phyloP scores from a whole-genome alignment of 495 filamentous ascomycete species.

The Penicillium crystallinum region DNA sequence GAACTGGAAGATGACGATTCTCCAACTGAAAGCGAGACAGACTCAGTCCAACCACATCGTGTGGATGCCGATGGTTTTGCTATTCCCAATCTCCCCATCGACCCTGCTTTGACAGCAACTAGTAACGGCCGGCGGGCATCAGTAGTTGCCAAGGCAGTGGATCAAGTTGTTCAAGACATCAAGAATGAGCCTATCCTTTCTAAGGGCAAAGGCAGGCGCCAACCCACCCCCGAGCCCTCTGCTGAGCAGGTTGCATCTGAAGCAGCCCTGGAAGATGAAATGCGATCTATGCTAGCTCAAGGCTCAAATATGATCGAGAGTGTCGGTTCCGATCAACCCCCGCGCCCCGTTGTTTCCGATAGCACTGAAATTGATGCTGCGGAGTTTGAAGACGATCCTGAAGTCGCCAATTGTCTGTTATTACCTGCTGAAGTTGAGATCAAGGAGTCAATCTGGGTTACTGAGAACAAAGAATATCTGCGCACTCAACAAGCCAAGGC shows the following conservation, averaged over 20 bases:
- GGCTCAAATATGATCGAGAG: conserved; percentile 38
- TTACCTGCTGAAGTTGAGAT: conserved; percentile 60
- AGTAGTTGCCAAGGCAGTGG: conserved; percentile 15
- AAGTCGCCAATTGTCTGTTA: conserved; percentile 75
- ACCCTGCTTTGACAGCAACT: conserved; percentile 34
- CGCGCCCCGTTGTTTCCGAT: conserved; percentile 27
- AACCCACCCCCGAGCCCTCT: conserved; percentile 27
- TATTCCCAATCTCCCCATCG: conserved; percentile 44
- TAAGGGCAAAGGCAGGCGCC: conserved; percentile 32
- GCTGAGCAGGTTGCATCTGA: conserved; percentile 40
- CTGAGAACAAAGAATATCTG: conserved; percentile 86
- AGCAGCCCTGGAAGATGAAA: conserved; percentile 41
- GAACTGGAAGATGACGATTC: conserved; percentile 41
- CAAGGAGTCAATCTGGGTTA: conserved; percentile 90
- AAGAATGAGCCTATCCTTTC: conserved; percentile 13
- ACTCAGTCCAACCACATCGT: conserved; percentile 26
- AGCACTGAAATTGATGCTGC: conserved; percentile 57
- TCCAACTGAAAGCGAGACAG: conserved; percentile 15
- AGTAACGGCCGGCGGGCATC: conserved; percentile 17
- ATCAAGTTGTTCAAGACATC: conserved; percentile 21
- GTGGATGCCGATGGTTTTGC: conserved; percentile 47
- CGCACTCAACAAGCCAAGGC: conserved; percentile 74
- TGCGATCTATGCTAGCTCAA: conserved; percentile 34
- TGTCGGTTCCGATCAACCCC: conserved; percentile 15
- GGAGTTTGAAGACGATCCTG: conserved; percentile 76